Evolutionary conservation across 495 filamentous ascomycete species (phyloP).

Genomic region (Hamigera avellanea): DNA sequence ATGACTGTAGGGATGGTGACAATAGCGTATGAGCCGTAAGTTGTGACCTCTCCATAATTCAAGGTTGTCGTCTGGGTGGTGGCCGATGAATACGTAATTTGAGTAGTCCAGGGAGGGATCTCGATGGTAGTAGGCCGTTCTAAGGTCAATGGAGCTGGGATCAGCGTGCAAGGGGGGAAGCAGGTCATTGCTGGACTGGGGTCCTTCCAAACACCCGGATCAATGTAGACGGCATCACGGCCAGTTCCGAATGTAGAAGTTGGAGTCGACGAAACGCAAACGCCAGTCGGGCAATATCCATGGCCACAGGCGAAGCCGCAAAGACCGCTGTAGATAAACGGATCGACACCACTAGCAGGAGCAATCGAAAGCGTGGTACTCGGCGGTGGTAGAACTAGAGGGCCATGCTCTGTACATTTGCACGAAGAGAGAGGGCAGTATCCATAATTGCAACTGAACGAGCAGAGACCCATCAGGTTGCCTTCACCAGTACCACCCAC

Average conservation of each 20-base stretch:
- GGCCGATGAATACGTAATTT: not conserved
- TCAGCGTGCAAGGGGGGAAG: slow-evolving; percentile 9
- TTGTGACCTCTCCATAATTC: not conserved
- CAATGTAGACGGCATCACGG: slow-evolving; percentile 6
- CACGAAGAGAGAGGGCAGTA: slow-evolving; percentile 8
- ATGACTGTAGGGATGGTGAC: not conserved
- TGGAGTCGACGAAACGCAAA: not conserved
- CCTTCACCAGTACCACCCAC: slow-evolving; percentile 3
- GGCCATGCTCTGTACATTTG: slow-evolving; percentile 4
- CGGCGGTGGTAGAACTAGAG: not conserved
- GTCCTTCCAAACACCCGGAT: slow-evolving; percentile 5
- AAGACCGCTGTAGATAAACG: slow-evolving; percentile 1
- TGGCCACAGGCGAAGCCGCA: slow-evolving; percentile 3
- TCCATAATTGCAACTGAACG: slow-evolving; percentile 6
- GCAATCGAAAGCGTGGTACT: not conserved
- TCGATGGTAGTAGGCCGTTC: slow-evolving; percentile 5
- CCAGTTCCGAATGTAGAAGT: not conserved
- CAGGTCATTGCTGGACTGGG: slow-evolving; percentile 5
- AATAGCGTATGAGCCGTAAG: not conserved
- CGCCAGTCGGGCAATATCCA: slow-evolving; percentile 1
- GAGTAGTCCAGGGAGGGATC: slow-evolving; percentile 4
- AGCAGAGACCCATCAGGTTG: slow-evolving; percentile 6
- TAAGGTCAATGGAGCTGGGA: slow-evolving; percentile 10
- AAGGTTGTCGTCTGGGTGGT: not conserved
- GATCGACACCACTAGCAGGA: not conserved